Conservation (phyloP, 768 basidiomycete genomes). For the Amanita jacksonii region DNA sequence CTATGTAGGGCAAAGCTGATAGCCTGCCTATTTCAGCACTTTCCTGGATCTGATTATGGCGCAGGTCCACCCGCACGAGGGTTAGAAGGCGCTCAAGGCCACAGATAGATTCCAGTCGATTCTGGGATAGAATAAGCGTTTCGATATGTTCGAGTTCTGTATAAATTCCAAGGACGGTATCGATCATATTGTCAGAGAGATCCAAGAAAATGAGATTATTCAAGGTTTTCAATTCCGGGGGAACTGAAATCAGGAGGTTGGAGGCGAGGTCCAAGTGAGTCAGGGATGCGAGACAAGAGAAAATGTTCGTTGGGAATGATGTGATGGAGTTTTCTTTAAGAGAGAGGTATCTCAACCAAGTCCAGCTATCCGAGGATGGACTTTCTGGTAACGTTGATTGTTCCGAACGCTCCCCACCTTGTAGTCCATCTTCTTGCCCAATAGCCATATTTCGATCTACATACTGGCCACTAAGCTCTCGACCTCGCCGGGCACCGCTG, state of each 20-base stretch:
- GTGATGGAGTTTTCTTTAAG: slow-evolving; percentile 76
- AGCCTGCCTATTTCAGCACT: slow-evolving; percentile 79
- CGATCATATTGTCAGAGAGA: slow-evolving; percentile 96
- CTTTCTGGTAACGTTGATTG: slow-evolving; percentile 23
- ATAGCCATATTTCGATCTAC: not conserved
- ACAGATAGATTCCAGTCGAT: slow-evolving; percentile 90
- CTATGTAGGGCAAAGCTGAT: slow-evolving; percentile 67
- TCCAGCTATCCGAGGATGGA: slow-evolving; percentile 61
- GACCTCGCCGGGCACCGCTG: slow-evolving; percentile 53
- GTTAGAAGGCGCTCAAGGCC: slow-evolving; percentile 85
- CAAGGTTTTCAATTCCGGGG: slow-evolving; percentile 61
- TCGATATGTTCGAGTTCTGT: slow-evolving; percentile 69
- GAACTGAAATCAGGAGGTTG: slow-evolving; percentile 86
- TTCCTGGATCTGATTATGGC: slow-evolving; percentile 73
- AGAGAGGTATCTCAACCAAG: slow-evolving; percentile 64
- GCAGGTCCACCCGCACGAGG: slow-evolving; percentile 79
- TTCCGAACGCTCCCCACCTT: not conserved
- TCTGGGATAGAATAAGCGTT: slow-evolving; percentile 71
- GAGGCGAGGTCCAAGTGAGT: slow-evolving; percentile 85
- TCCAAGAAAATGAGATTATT: slow-evolving; percentile 85
- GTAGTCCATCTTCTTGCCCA: not conserved
- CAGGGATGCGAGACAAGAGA: slow-evolving; percentile 62
- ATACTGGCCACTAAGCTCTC: not conserved
- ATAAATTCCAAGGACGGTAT: slow-evolving; percentile 87
- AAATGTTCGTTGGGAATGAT: slow-evolving; percentile 59